Evolutionary conservation across 1,139 yeast species (phyloP).

Genomic region (Pichia sp.): DNA sequence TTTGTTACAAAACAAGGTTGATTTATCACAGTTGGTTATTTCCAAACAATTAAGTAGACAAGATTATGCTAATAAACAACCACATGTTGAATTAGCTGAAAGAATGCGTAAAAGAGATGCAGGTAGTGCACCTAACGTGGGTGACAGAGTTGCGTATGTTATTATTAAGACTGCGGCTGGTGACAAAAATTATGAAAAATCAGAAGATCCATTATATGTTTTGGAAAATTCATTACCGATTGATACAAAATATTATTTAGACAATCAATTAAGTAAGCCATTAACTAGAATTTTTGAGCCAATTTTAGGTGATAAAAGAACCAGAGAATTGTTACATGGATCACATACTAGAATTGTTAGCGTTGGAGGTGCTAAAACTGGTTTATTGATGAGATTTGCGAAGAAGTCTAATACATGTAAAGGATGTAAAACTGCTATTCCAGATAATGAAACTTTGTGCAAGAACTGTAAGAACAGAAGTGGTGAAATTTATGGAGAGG

Average conservation of each 20-base stretch:
- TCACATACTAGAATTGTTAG: slow-evolving; percentile 78
- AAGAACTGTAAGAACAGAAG: slow-evolving; percentile 69
- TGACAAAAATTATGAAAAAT: slow-evolving; percentile 87
- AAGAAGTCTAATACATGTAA: slow-evolving; percentile 85
- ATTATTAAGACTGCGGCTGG: slow-evolving; percentile 73
- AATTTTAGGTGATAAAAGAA: slow-evolving; percentile 78
- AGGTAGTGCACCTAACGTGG: slow-evolving; percentile 93
- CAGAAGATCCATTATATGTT: slow-evolving; percentile 94
- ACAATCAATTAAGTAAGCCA: slow-evolving; percentile 90
- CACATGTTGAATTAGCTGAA: slow-evolving; percentile 94
- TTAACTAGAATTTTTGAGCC: slow-evolving; percentile 93
- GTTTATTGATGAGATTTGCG: slow-evolving; percentile 79
- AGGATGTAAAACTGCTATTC: slow-evolving; percentile 65
- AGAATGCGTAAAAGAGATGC: slow-evolving; percentile 96
- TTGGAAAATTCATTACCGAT: slow-evolving; percentile 88
- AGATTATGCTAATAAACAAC: slow-evolving; percentile 93
- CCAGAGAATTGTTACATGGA: slow-evolving; percentile 72
- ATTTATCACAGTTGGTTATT: slow-evolving; percentile 87
- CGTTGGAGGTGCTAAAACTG: slow-evolving; percentile 53
- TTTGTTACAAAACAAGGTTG: slow-evolving; percentile 82
- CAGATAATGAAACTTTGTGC: slow-evolving; percentile 66
- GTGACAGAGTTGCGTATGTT: slow-evolving; percentile 98
- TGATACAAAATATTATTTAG: slow-evolving; percentile 90
- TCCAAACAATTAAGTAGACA: slow-evolving; percentile 86
- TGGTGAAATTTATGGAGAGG: slow-evolving; percentile 71